Base-by-base conservation (phyloP, 257 asterid genomes). In the Solanum clarkiae region DNA sequence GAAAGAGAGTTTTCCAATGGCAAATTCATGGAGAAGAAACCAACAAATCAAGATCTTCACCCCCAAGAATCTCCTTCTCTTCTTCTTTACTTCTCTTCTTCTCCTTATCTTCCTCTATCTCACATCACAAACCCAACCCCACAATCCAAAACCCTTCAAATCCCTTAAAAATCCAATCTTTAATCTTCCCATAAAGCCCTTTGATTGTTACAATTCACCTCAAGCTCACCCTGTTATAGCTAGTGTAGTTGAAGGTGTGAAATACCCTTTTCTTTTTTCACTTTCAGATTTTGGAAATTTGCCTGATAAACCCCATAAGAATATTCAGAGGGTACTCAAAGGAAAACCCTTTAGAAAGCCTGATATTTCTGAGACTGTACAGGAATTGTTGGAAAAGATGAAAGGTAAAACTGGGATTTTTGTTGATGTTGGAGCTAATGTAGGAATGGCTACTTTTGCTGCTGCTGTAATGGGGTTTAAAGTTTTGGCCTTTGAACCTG, bases 231-330 rank as follows among this genome's bases (percentile, higher is more conserved):
- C 98, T 54, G 91, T 97, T 1, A 87, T 97, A 82, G 98, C 98
- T 91, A 95, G 93, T 93, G 77, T 88, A n/a, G 98, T 97, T 18
- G 99, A 97, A 88, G 99, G 99, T 42, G 90, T 97, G 45, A 93
- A 97, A 56, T 87, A 88, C 94, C 98, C 99, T n/a, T 94, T 97
- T 81, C 88, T 97, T 32, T 95, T 80, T 82, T 97, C 99, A 0
- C 97, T 95, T 82, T 91, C 99, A 24, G 99, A 97, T 84, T 97
- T 86, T 57, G 99, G 99, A 18, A 92, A 55, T 62, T 75, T 94
- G 26, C 98, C 98, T 17, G 99, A 97, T 95, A 97, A 95, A 93
- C 99, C 99, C 44, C 99, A 97, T 92, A 97, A 97, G 82, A 97
- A 97, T 90, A 97, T 95, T 60, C 94, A 92, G 4, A 84, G 99